Conservation (phyloP, 495 filamentous ascomycete genomes). For the Cairneyella variabilis region DNA sequence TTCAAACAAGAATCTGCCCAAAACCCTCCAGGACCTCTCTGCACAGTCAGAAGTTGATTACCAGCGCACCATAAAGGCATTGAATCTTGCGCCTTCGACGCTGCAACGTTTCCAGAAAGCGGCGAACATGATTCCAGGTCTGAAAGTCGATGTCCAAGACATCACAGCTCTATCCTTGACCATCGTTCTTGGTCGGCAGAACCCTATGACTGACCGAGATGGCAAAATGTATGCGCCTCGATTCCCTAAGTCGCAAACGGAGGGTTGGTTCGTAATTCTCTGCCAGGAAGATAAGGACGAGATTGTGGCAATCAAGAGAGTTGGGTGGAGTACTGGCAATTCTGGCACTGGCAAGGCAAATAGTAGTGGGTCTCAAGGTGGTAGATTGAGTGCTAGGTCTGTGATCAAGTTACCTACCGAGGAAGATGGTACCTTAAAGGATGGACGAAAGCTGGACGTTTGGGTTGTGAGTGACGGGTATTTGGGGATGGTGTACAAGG, state of each 20-base stretch:
- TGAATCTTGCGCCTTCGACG: slow-evolving; percentile 27
- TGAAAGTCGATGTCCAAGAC: slow-evolving; percentile 59
- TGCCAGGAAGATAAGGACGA: slow-evolving; percentile 64
- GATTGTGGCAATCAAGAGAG: slow-evolving; percentile 77
- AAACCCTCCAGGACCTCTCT: slow-evolving; percentile 38
- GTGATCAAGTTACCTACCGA: slow-evolving; percentile 59
- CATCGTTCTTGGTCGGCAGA: slow-evolving; percentile 62
- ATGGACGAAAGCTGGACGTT: slow-evolving; percentile 59
- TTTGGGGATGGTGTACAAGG: slow-evolving; percentile 69
- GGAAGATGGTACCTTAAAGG: slow-evolving; percentile 21
- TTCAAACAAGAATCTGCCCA: slow-evolving; percentile 32
- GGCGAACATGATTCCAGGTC: slow-evolving; percentile 57
- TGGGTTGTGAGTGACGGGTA: slow-evolving; percentile 81
- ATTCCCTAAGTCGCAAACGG: slow-evolving; percentile 92
- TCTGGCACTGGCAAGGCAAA: slow-evolving; percentile 21
- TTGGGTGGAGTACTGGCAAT: slow-evolving; percentile 58
- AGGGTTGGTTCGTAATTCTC: slow-evolving; percentile 87
- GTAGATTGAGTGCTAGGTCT: slow-evolving; percentile 42
- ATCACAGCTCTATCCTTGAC: slow-evolving; percentile 58
- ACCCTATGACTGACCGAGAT: slow-evolving; percentile 56
- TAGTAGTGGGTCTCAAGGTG: slow-evolving; percentile 25
- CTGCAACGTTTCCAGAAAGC: slow-evolving; percentile 52
- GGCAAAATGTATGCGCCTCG: slow-evolving; percentile 76
- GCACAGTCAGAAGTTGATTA: slow-evolving; percentile 36
- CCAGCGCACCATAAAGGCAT: slow-evolving; percentile 14